Conservation (phyloP, 305 asterid genomes). For the Coffea humblotiana region DNA sequence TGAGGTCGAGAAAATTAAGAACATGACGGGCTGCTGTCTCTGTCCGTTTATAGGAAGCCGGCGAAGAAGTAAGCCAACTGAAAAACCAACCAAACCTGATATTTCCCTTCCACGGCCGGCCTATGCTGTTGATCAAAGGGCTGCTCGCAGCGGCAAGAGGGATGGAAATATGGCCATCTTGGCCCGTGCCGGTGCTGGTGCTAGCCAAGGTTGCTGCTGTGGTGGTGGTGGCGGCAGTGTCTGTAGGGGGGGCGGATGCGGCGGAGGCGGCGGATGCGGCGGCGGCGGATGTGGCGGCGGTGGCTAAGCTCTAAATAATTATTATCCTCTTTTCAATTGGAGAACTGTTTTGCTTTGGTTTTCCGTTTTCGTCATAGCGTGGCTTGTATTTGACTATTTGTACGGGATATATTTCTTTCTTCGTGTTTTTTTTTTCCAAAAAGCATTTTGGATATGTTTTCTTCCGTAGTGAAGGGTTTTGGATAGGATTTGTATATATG, state of each 20-base stretch:
- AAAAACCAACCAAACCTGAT: neutral
- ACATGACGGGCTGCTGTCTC: neutral
- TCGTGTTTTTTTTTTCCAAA: too few species aligned
- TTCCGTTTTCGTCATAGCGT: neutral
- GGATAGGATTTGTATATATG: too few species aligned
- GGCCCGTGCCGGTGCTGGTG: slow-evolving; percentile 3
- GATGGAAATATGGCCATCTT: slow-evolving; percentile 9
- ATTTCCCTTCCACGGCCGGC: neutral
- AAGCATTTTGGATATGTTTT: too few species aligned
- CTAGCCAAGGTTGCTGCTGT: neutral
- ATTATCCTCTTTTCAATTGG: neutral
- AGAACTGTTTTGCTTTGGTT: neutral
- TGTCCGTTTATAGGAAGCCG: slow-evolving; percentile 5
- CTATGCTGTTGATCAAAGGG: neutral
- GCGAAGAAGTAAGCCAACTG: neutral
- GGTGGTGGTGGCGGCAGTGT: neutral
- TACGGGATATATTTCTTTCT: neutral
- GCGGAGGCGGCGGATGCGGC: neutral
- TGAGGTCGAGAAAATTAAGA: too few species aligned
- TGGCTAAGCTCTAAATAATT: neutral
- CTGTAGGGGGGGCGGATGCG: neutral
- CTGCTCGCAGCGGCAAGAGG: neutral
- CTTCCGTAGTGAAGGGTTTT: too few species aligned
- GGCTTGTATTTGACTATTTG: neutral
- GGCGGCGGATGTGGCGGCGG: neutral